Conservation (phyloP, 371 early-diverging fungal genomes). For the Catenaria anguillulae region DNA sequence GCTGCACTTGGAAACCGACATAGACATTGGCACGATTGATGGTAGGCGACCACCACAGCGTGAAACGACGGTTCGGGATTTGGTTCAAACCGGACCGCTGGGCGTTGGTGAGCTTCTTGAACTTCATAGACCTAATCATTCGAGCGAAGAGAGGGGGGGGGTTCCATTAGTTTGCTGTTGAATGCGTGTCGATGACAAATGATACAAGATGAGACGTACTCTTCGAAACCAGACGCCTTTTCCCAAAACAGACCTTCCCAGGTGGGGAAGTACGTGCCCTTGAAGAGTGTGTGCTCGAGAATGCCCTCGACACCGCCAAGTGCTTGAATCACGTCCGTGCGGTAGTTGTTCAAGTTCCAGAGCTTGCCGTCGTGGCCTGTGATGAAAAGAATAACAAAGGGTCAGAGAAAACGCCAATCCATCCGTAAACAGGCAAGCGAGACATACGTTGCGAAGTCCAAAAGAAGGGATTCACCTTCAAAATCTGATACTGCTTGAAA, state of each 20-base stretch:
- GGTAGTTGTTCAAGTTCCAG: constrained; percentile 92
- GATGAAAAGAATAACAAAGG: no score
- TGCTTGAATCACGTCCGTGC: constrained; percentile 96
- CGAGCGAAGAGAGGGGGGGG: constrained; percentile 11
- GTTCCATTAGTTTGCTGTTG: no score
- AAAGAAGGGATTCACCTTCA: constrained; percentile 91
- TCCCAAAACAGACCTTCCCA: constrained; percentile 99
- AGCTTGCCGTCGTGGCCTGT: constrained; percentile 97
- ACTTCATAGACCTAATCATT: constrained; percentile 24
- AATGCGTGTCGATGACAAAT: background rate
- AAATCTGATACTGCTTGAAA: constrained; percentile 91
- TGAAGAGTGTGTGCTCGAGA: constrained; percentile 94
- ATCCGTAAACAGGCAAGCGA: no score
- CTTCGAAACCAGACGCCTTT: constrained; percentile 53
- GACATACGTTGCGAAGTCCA: constrained; percentile 78
- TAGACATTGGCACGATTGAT: constrained; percentile 97
- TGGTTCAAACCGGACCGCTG: constrained; percentile 95
- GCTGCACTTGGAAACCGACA: constrained; percentile 98
- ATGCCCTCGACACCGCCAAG: constrained; percentile 97
- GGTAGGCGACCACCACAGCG: constrained; percentile 99
- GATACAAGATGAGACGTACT: background rate
- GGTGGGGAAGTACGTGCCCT: constrained; percentile 90
- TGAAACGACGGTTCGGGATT: constrained; percentile 99
- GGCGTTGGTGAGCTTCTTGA: constrained; percentile 97
- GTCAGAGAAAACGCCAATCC: background rate